Conservation (phyloP, 2,329 filamentous ascomycete species). For the Arthroderma sp. region DNA sequence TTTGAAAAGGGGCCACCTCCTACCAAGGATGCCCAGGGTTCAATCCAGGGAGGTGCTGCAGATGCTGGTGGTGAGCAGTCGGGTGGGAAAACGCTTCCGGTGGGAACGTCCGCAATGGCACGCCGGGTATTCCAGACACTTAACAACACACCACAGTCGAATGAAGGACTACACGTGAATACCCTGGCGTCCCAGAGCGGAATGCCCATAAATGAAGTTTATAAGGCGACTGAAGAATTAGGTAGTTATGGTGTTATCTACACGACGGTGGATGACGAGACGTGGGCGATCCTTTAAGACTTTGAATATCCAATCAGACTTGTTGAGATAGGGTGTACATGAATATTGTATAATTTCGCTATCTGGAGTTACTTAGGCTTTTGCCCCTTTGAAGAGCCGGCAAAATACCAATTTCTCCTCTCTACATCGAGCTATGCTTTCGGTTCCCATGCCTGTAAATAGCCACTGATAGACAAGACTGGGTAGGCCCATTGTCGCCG, state of each 20-base stretch:
- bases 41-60: constrained; percentile 27
- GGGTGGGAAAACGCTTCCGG: constrained; percentile 21
- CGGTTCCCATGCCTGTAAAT: too few species aligned
- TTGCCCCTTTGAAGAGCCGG: not conserved
- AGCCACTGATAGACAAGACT: too few species aligned
- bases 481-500: too few species aligned
- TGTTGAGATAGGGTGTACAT: too few species aligned
- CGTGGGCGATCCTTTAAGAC: constrained; percentile 59
- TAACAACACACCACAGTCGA: constrained; percentile 52
- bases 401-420: too few species aligned
- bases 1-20: constrained; percentile 56
- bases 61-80: constrained; percentile 20
- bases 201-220: constrained; percentile 56
- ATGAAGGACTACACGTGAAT: constrained; percentile 74
- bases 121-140: constrained; percentile 61
- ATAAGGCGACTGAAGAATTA: constrained; percentile 70
- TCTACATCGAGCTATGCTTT: too few species aligned
- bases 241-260: constrained; percentile 63
- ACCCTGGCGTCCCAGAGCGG: constrained; percentile 55
- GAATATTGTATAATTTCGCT: not conserved
- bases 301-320: too few species aligned
- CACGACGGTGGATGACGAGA: constrained; percentile 84
- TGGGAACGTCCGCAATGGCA: constrained; percentile 43
- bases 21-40: constrained; percentile 32
- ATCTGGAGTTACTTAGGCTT: not conserved